Evolutionary conservation across 768 basidiomycete species (phyloP).

Genomic region (Mycena filopes): DNA sequence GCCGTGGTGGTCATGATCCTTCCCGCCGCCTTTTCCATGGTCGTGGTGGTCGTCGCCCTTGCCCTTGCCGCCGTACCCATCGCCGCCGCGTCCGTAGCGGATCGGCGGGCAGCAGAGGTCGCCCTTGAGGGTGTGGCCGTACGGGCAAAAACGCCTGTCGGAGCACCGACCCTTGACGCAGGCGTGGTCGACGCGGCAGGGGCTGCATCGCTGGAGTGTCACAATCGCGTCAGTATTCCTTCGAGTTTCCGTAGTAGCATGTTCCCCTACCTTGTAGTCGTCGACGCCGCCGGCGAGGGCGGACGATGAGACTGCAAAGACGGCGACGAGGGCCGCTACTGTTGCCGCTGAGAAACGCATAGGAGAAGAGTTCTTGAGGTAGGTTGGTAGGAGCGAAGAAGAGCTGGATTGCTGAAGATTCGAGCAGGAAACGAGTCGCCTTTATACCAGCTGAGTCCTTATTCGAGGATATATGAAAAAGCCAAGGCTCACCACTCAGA

Average conservation of each 20-base stretch:
- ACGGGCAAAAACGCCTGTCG: background rate
- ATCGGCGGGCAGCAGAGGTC: background rate
- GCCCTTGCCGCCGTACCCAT: background rate
- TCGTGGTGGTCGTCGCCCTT: background rate
- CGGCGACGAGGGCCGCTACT: conserved; percentile 9
- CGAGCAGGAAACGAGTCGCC: background rate
- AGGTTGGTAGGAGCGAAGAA: conserved; percentile 1
- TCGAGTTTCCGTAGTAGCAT: background rate
- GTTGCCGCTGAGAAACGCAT: conserved; percentile 15
- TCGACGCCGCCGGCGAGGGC: background rate
- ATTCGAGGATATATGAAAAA: conserved; percentile 13
- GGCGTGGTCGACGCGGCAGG: background rate
- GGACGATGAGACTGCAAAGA: conserved; percentile 12
- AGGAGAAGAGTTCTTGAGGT: background rate
- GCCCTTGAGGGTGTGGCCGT: background rate
- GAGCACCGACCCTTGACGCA: conserved; percentile 2
- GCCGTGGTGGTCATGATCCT: background rate
- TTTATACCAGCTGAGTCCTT: background rate
- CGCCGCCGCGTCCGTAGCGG: background rate
- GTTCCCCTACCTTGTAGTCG: background rate
- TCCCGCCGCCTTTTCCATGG: no score
- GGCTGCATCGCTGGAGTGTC: background rate
- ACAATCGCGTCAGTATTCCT: no score
- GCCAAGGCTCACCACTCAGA: background rate
- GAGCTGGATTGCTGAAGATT: conserved; percentile 20